phyloP scores from a whole-genome alignment of 495 filamentous ascomycete species.

The Aspergillus taichungensis region DNA sequence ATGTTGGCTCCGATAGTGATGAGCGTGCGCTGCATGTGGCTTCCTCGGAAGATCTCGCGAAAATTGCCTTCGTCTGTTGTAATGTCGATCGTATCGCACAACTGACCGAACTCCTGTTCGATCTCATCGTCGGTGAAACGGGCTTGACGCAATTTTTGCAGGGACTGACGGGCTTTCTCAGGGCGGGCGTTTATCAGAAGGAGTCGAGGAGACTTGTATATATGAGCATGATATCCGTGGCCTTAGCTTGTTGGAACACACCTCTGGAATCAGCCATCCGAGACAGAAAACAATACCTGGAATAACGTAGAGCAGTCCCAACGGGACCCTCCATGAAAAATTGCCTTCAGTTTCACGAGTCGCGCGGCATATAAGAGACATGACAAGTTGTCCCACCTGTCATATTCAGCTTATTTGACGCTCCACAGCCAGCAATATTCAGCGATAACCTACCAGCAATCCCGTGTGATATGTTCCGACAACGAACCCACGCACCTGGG shows the following conservation, averaged over 20 bases:
- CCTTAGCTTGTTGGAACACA: not conserved
- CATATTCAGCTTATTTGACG: not conserved
- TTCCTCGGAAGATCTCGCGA: conserved; percentile 18
- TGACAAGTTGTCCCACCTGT: not conserved
- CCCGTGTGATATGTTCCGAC: conserved; percentile 24
- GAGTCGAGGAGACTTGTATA: conserved; percentile 19
- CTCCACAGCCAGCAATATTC: conserved; percentile 7
- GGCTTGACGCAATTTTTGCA: conserved; percentile 10
- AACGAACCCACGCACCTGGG: conserved; percentile 23
- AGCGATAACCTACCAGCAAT: conserved; percentile 18
- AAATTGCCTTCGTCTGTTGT: conserved; percentile 15
- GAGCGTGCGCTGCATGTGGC: conserved; percentile 24
- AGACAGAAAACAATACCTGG: conserved; percentile 13
- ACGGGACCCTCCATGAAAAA: conserved; percentile 24
- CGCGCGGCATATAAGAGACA: conserved; percentile 13
- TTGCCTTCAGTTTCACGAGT: conserved; percentile 17
- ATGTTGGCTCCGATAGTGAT: conserved; percentile 22
- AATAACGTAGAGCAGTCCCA: conserved; percentile 21
- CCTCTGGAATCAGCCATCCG: conserved; percentile 27
- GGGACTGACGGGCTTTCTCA: conserved; percentile 16
- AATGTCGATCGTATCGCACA: conserved; percentile 4
- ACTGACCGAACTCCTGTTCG: conserved; percentile 7
- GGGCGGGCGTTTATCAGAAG: conserved; percentile 21
- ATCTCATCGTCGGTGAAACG: conserved; percentile 4
- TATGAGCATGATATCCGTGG: not conserved